Base-by-base conservation (phyloP, 164 flowering plant genomes). In the Saururus chinensis region DNA sequence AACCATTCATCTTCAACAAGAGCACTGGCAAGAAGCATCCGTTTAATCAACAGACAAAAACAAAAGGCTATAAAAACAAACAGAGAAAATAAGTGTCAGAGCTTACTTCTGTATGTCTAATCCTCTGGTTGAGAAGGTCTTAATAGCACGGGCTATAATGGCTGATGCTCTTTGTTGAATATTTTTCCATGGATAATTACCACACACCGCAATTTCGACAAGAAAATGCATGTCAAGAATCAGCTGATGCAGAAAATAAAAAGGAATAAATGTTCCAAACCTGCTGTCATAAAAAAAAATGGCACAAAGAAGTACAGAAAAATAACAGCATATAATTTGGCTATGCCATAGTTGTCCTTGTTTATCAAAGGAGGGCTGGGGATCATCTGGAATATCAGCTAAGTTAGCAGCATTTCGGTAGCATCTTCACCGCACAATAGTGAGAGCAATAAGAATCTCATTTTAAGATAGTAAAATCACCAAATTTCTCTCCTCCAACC, bases 1-100 rank as follows among this genome's bases (percentile, higher is more conserved):
- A 91, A 91, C 96, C 99, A 95, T 70, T 90, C 95, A 67, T 91
- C 96, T 77, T 84, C 89, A 2, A 88, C 93, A 35, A 95, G 93
- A 21, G 85, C 82, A 75, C 97, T 93, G 61, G 4, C 23, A 40
- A 51, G 53, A 45, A 64, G 24, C 22, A 64, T 10, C 21, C 23
- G 53, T 30, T 37, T n/a, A 48, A 68, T 21, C 37, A 58, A 20
- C 19, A n/a, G 25, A 42, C 40, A 23, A 21, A 26, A 10, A 42
- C 37, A 41, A 9, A 51, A 40, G 41, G 37, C 19, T 40, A 45
- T 61, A 12, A 59, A 51, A 55, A 21, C 58, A 62, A n/a, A 19
- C 20, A 19, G 16, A 14, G 30, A 30, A 41, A n/a, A 55, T n/a
- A n/a, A 16, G 22, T 49, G 41, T 10, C 16, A 22, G 17, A 41